Evolutionary conservation across 257 asterid genomes (phyloP).

Genomic region (Verbena officinalis): DNA sequence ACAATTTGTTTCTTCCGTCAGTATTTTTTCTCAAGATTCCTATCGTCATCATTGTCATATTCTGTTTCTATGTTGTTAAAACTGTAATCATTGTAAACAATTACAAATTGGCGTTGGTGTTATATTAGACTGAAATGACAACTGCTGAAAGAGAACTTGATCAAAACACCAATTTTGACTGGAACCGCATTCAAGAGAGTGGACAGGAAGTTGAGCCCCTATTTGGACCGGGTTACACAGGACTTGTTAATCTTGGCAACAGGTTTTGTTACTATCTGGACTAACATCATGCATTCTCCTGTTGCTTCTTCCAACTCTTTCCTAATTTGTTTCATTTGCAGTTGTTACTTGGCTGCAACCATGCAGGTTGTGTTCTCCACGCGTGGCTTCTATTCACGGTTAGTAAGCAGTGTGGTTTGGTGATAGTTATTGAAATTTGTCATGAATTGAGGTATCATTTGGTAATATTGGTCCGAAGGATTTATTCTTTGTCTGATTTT

Average conservation of each 20-base stretch:
- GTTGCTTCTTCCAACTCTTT: slow-evolving; percentile 19
- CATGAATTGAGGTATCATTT: slow-evolving; percentile 15
- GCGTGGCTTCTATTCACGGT: slow-evolving; percentile 77
- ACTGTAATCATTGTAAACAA: not conserved
- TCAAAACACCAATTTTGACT: slow-evolving; percentile 89
- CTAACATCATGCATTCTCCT: slow-evolving; percentile 6
- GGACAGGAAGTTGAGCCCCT: slow-evolving; percentile 87
- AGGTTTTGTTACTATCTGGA: slow-evolving; percentile 50
- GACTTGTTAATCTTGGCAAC: slow-evolving; percentile 97
- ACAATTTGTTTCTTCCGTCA: not conserved
- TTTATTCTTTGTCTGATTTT: slow-evolving; percentile 22
- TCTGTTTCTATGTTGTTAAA: slow-evolving; percentile 9
- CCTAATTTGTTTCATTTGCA: slow-evolving; percentile 46
- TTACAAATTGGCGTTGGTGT: slow-evolving; percentile 18
- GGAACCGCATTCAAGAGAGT: slow-evolving; percentile 99
- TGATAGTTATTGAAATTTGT: slow-evolving; percentile 18
- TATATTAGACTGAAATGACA: slow-evolving; percentile 91
- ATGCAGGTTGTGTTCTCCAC: slow-evolving; percentile 95
- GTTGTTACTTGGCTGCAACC: slow-evolving; percentile 97
- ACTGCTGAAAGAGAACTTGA: slow-evolving; percentile 99
- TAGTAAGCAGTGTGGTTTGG: slow-evolving; percentile 33
- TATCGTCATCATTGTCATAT: slow-evolving; percentile 1
- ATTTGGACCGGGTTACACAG: slow-evolving; percentile 96
- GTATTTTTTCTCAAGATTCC: not conserved
- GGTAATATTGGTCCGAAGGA: slow-evolving; percentile 6